Conservation (phyloP, 23 red algal species). For the Gracilaria vermiculophylla region DNA sequence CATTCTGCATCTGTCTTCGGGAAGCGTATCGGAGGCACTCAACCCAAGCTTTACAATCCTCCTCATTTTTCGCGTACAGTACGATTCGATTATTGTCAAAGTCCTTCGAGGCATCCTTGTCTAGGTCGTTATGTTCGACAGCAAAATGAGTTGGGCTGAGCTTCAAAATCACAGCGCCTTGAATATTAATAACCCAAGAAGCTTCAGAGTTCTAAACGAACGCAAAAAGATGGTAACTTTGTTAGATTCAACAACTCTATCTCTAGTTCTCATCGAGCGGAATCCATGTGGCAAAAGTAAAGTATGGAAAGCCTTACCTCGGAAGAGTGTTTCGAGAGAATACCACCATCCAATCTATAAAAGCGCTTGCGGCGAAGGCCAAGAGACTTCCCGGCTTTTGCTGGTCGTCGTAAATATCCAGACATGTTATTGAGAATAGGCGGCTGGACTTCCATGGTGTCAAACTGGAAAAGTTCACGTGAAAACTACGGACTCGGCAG, state of each 20-base stretch:
- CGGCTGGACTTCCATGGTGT: neutral
- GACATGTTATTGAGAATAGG: neutral
- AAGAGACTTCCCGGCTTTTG: conserved; percentile 30
- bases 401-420: conserved; percentile 48
- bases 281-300: neutral
- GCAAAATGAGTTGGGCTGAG: conserved; percentile 40
- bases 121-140: conserved; percentile 20
- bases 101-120: conserved; percentile 45
- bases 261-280: neutral
- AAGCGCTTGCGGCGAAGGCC: conserved; percentile 67
- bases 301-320: conserved; percentile 38
- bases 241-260: neutral
- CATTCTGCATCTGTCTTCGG: conserved; percentile 14
- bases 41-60: conserved; percentile 64
- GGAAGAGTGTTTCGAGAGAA: conserved; percentile 59
- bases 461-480: neutral
- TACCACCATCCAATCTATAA: conserved; percentile 62
- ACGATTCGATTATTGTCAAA: conserved; percentile 53
- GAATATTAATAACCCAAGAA: conserved; percentile 62
- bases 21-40: conserved; percentile 22
- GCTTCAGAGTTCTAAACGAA: conserved; percentile 10
- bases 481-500: too few species aligned
- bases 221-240: neutral
- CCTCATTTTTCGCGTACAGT: conserved; percentile 40
- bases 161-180: conserved; percentile 27